Base-by-base conservation (phyloP, 2,329 filamentous ascomycete species). In the Clonostachys chloroleuca region DNA sequence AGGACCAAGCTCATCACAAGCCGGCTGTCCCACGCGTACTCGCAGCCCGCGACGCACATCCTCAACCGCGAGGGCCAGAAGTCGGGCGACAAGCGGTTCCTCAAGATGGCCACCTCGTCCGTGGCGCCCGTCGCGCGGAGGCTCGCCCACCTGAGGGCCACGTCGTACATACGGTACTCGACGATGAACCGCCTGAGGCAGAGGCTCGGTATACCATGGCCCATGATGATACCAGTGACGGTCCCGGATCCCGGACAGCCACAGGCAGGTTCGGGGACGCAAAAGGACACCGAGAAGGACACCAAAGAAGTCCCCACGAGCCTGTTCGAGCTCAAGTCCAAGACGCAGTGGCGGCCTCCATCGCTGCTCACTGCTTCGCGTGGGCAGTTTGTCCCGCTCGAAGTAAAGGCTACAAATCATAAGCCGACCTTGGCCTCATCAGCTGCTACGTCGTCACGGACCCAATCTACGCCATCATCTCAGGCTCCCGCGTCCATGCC, bases 1-100 rank as follows among this genome's bases (percentile, higher is more conserved):
- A 75, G 83, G 1, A 68, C 80, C 3, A 65, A 77, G 17, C 73
- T 89, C 40, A 80, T 88, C 57, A 89, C 86, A 2, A 88, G 84
- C 17, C 77, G 84, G 8, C 78, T 89, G 1, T 88, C 84, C 10
- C 77, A 74, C 43, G 84, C 86, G 2, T 89, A 81, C 62, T 87
- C 84, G 0, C 72, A 79, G 30, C 86, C 86, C 0, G 82, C 86
- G 4, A 83, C 84, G 40, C 84, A 89, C 56, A 86, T 88, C 48
- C 72, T 84, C 45, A 80, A 84, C 60, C 77, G 83, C 24, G 82
- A 81, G 47, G 72, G 69, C 12, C 57, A 64, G 12, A 62, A 68
- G 2, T 54, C 61, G 2, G 70, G 73, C 5, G 70, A 76, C 52
- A 74, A 69, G 54, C 66, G 73, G 5, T 75, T 80, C 45, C 55